Conservation (phyloP, 495 filamentous ascomycete genomes). For the Aspergillus bridgeri region DNA sequence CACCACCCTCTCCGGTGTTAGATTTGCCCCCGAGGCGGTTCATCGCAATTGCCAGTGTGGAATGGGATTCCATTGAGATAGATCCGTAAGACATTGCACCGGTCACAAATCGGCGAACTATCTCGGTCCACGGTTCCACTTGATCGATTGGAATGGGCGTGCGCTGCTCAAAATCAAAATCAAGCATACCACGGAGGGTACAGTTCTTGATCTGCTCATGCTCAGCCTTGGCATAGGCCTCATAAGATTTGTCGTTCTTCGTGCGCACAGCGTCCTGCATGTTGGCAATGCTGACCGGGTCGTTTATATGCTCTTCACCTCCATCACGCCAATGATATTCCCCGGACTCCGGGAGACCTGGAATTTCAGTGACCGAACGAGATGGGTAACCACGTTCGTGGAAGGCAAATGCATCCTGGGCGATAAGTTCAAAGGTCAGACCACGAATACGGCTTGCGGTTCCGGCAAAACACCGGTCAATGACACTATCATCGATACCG, state of each 20-base stretch:
- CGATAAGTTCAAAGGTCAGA: slow-evolving; percentile 93
- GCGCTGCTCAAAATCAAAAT: slow-evolving; percentile 93
- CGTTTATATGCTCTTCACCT: slow-evolving; percentile 97
- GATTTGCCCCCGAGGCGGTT: slow-evolving; percentile 97
- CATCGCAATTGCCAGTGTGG: slow-evolving; percentile 95
- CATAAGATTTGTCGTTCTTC: slow-evolving; percentile 99
- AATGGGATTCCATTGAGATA: slow-evolving; percentile 99
- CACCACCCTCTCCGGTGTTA: slow-evolving; percentile 98
- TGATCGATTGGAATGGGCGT: slow-evolving; percentile 92
- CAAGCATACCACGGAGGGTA: slow-evolving; percentile 92
- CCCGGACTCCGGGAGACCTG: slow-evolving; percentile 88
- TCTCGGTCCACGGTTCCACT: slow-evolving; percentile 98
- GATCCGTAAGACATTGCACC: slow-evolving; percentile 99
- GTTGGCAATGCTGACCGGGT: slow-evolving; percentile 92
- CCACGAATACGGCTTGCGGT: slow-evolving; percentile 96
- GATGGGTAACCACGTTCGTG: slow-evolving; percentile 95
- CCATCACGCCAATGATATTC: slow-evolving; percentile 99
- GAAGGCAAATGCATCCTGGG: slow-evolving; percentile 93
- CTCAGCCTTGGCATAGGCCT: slow-evolving; percentile 90
- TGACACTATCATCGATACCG: slow-evolving; percentile 90
- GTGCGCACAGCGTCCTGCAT: slow-evolving; percentile 96
- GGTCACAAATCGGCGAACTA: slow-evolving; percentile 97
- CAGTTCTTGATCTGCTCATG: slow-evolving; percentile 99
- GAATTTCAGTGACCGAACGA: slow-evolving; percentile 70
- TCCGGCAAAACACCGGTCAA: slow-evolving; percentile 94